Percentiles rank a stretch among this genome's conserved stretches.
These are phyloP conservation scores for Micractinium sp. DNA, from an alignment of 139 green algal species.

Conservation along the genomic window DNA sequence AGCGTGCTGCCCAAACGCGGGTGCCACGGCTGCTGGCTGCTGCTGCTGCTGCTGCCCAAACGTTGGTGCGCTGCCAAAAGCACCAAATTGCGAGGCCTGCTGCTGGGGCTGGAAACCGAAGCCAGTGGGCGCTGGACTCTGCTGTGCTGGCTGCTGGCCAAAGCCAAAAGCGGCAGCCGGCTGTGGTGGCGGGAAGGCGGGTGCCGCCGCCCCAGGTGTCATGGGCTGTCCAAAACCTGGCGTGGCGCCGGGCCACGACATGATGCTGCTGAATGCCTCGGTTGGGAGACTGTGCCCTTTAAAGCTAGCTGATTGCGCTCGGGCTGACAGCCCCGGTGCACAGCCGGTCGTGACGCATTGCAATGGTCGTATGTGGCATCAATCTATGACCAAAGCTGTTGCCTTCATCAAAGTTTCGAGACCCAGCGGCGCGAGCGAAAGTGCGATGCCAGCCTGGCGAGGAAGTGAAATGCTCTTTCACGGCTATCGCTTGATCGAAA, in stretches of 20 bases:
- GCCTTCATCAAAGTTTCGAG: too few relatives aligned
- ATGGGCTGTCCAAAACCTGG: neutral
- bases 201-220: neutral
- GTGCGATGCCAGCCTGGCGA: too few relatives aligned
- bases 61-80: neutral
- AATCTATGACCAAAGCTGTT: too few relatives aligned
- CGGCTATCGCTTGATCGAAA: too few relatives aligned
- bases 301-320: too few relatives aligned
- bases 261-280: neutral
- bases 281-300: neutral
- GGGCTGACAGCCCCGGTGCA: too few relatives aligned
- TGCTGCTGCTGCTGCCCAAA: neutral
- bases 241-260: neutral
- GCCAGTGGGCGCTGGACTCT: neutral
- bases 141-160: neutral
- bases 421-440: too few relatives aligned
- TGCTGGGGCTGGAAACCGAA: neutral
- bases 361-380: too few relatives aligned
- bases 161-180: neutral
- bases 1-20: neutral
- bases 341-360: too few relatives aligned
- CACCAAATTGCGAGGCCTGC: neutral
- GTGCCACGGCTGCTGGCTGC: neutral
- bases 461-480: too few relatives aligned
- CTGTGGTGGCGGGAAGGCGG: neutral